Evolutionary conservation across 352 stramenopile species (phyloP), one percentile per base, ranked within the genome.

Genomic region (Phytophthora cactorum): DNA sequence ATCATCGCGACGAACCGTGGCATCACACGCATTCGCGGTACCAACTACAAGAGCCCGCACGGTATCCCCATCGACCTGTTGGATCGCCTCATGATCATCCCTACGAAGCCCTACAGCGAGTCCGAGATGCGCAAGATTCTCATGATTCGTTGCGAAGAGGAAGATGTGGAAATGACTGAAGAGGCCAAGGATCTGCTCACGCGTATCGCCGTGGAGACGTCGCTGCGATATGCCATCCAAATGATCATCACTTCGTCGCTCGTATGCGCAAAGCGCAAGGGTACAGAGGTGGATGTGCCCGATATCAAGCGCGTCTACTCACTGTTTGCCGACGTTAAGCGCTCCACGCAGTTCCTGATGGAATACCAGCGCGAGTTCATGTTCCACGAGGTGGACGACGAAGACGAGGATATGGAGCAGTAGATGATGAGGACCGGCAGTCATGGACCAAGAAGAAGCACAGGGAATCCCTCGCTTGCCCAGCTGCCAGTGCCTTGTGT

Each of bases 1-100:
- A 99, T 99, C 70, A 98, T 99, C 69, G 98, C 98, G 2, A 99
- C 97, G 32, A 99, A 99, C 84, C 92, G 98, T 41, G 98, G 98
- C 22, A 98, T 99, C 76, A 98, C 97, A 22, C 97, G 96, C 50
- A 99, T 99, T 70, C 91, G 98, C 31, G 97, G 97, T 12, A 99
- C 97, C n/a, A 94, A 99, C 70, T 99, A 99, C 85, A 98, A 98
- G 80, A 97, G 86, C 44, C 98, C 98, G 31, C 97, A 99, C 77
- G 97, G 97, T 49, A 99, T 99, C 54, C 98, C 98, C 8, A 97
- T 99, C 52, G 97, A 99, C 82, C 79, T 99, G 39, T 77, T 99
- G 39, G 97, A 99, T 71, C 86, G 98, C 15, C 81, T 99, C 6
- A 98, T 99, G 90, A 99, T 99, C 79, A 98, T 99, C 59, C 91